phyloP scores from a whole-genome alignment of 805 yeast species.

The Wickerhamomyces hampshirensis region DNA sequence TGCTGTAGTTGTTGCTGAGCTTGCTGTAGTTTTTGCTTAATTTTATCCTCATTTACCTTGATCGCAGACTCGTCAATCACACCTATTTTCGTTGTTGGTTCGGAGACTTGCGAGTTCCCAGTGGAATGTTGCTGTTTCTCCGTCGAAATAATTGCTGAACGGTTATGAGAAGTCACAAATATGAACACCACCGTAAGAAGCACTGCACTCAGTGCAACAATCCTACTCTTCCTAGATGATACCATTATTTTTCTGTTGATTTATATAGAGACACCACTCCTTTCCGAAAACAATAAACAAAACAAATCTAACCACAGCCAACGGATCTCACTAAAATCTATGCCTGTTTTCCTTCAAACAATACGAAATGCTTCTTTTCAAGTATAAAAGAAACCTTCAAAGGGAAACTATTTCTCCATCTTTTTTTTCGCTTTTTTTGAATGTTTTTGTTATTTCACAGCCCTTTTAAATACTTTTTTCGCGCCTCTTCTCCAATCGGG shows the following conservation, averaged over 20 bases:
- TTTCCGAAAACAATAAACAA: not conserved
- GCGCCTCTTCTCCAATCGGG: no score
- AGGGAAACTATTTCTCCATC: no score
- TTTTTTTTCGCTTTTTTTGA: no score
- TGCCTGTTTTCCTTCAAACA: no score
- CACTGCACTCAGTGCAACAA: constrained; percentile 37
- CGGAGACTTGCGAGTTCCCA: constrained; percentile 1
- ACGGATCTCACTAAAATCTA: no score
- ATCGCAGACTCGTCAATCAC: constrained; percentile 38
- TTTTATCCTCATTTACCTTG: constrained; percentile 31
- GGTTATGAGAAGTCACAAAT: constrained; percentile 27
- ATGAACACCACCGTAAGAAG: constrained; percentile 33
- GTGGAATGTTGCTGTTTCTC: not conserved
- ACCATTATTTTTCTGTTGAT: constrained; percentile 5
- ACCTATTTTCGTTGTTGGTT: constrained; percentile 24
- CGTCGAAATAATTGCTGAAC: constrained; percentile 2
- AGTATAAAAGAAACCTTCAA: no score
- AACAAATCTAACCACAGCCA: no score
- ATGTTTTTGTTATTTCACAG: no score
- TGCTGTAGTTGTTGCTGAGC: constrained; percentile 1
- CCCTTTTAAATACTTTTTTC: no score
- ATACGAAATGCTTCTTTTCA: no score
- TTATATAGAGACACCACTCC: not conserved
- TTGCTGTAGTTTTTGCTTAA: constrained; percentile 15
- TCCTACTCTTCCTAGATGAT: constrained; percentile 34